A percentile compares a stretch with the other conserved stretches of the same genome.
phyloP scores from a whole-genome alignment of 2,329 filamentous ascomycete genomes.

The Stromatinia cepivora region DNA sequence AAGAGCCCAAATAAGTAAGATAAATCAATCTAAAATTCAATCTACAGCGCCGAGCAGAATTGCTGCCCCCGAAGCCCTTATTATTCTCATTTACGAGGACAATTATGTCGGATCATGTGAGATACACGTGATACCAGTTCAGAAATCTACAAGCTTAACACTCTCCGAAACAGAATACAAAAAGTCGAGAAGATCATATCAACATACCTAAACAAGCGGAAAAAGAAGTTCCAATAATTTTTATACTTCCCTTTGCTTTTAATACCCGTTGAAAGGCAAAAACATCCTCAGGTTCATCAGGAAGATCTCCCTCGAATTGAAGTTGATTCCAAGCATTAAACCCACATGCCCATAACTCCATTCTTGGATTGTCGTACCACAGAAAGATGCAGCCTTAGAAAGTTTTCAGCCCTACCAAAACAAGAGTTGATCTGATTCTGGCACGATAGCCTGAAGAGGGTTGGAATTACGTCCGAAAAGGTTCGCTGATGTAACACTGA shows the following conservation, averaged over 20 bases:
- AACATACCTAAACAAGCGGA: slow-evolving; percentile 40
- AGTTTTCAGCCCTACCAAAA: background rate
- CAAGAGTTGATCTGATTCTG: background rate
- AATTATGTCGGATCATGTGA: background rate
- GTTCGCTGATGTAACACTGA: slow-evolving; percentile 9
- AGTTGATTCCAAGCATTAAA: slow-evolving; percentile 62
- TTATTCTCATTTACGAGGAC: background rate
- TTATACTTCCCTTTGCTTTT: slow-evolving; percentile 41
- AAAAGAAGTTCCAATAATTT: slow-evolving; percentile 42
- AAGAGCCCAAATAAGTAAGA: too few relatives aligned
- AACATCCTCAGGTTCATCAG: slow-evolving; percentile 49
- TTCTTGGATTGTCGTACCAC: slow-evolving; percentile 12
- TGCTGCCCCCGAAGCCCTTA: background rate
- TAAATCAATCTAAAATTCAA: background rate
- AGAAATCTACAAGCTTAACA: background rate
- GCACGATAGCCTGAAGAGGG: background rate
- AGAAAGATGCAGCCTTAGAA: background rate
- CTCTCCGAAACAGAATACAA: background rate
- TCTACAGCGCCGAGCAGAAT: background rate
- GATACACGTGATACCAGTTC: background rate
- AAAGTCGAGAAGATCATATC: background rate
- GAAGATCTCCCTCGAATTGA: slow-evolving; percentile 39
- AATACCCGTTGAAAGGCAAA: slow-evolving; percentile 48
- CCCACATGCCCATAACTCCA: slow-evolving; percentile 56
- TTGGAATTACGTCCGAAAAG: background rate